Conservation (phyloP, 495 filamentous ascomycete species). For the Neurospora cerealis region DNA sequence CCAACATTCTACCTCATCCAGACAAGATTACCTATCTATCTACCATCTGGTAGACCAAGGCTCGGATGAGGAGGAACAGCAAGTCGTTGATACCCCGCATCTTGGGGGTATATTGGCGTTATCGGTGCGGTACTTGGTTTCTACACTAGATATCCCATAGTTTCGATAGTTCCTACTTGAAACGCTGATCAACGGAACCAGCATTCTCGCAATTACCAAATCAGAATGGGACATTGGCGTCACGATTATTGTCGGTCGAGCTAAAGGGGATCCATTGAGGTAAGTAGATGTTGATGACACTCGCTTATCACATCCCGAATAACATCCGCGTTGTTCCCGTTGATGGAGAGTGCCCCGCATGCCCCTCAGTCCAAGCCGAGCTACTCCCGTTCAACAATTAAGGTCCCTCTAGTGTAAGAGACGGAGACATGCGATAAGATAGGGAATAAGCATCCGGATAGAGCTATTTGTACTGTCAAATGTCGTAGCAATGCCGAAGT, state of each 20-base stretch:
- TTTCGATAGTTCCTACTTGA: background rate
- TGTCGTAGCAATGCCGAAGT: background rate
- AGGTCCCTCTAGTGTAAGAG: background rate
- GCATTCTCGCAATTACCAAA: background rate
- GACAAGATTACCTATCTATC: background rate
- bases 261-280: background rate
- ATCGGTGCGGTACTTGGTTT: background rate
- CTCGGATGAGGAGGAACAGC: background rate
- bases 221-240: background rate
- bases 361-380: background rate
- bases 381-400: background rate
- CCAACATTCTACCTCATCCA: background rate
- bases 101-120: background rate
- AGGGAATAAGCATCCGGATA: background rate
- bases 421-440: background rate
- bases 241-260: background rate
- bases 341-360: background rate
- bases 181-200: background rate
- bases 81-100: background rate
- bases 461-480: background rate
- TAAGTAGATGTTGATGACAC: background rate
- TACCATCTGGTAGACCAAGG: background rate
- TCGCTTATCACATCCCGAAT: background rate
- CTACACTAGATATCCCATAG: background rate
- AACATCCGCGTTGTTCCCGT: background rate